phyloP scores from a whole-genome alignment of 2,329 filamentous ascomycete genomes.

The Helotiales sp. region DNA sequence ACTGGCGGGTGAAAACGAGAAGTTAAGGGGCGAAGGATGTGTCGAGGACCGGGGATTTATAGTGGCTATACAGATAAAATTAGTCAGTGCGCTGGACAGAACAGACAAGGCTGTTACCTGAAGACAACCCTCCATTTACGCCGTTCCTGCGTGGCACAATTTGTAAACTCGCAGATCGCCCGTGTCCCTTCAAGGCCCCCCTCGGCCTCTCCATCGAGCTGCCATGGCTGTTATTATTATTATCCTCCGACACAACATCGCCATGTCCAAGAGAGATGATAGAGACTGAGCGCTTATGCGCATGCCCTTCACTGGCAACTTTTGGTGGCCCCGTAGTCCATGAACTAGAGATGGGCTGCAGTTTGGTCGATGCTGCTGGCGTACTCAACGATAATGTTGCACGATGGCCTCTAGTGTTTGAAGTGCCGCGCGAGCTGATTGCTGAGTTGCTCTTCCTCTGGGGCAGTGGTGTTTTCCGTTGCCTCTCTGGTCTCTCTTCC shows the following conservation, averaged over 20 bases:
- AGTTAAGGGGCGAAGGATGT: conserved; percentile 37
- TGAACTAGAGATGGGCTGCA: conserved; percentile 20
- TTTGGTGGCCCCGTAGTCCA: conserved; percentile 26
- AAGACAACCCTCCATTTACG: conserved; percentile 39
- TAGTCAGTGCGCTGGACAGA: not conserved
- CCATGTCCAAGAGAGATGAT: conserved; percentile 74
- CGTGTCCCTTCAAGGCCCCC: conserved; percentile 65
- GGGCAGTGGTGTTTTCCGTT: conserved; percentile 32
- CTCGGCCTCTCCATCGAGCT: conserved; percentile 42
- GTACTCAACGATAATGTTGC: conserved; percentile 66
- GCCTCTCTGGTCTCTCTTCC: conserved; percentile 32
- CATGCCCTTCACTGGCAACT: conserved; percentile 45
- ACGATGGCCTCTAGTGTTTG: conserved; percentile 57
- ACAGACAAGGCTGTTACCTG: conserved; percentile 37
- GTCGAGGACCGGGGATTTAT: conserved; percentile 36
- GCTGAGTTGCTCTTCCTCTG: conserved; percentile 42
- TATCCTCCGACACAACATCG: conserved; percentile 33
- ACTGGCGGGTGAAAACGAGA: conserved; percentile 29
- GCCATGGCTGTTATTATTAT: conserved; percentile 35
- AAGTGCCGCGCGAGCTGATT: conserved; percentile 47
- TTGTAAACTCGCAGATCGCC: conserved; percentile 79
- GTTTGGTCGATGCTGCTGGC: conserved; percentile 37
- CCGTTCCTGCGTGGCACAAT: conserved; percentile 56
- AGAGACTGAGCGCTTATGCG: conserved; percentile 75
- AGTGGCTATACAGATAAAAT: conserved; percentile 27